Base-by-base conservation (phyloP, 257 asterid genomes). In the Nicotiana noctiflora region DNA sequence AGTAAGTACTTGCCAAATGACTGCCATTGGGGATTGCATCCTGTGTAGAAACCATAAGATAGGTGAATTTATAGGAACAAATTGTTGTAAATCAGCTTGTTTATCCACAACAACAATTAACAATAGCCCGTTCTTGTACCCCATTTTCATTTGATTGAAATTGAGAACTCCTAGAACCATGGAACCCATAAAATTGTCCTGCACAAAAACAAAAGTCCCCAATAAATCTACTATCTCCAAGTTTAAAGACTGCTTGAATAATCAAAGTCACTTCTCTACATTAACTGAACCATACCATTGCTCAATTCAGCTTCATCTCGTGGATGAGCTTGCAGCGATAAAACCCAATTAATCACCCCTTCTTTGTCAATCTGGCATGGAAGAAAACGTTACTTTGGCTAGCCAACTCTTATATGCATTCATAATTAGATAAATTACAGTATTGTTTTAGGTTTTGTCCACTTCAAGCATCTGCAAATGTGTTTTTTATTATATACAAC, bases 171-270 rank as follows among this genome's bases (percentile, higher is more conserved):
- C 94, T 89, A 40, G 99, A 96, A 82, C 99, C 97, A 86, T 92
- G 98, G 83, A 96, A 96, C 70, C 99, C 99, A 80, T 92, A 96
- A 84, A 96, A 96, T 81, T 90, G 92, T 75, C 97, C 99, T 94
- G 92, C 46, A 52, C 31, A 37, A 84, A 72, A 80, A 52, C 60
- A 77, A 12, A 65, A 66, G 6, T 52, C 29, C 23, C 64, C 37
- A 44, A 17, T 52, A 44, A 78, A 60, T 34, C 25, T 2, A 4
- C 17, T 18, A 8, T 25, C 37, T 40, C 83, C 67, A 70, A 84
- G 72, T 40, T 52, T 59, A 72, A 72, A 82, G 79, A 61, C 80
- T 75, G 86, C 23, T 19, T 66, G 70, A n/a, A 66, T 75, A 21
- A 53, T 53, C 18, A 62, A 74, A 37, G 72, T 7, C 27, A 64